These are phyloP conservation scores for Lasiodiplodia theobromae DNA, from an alignment of 2,329 filamentous ascomycete species.

Conservation along the genomic window DNA sequence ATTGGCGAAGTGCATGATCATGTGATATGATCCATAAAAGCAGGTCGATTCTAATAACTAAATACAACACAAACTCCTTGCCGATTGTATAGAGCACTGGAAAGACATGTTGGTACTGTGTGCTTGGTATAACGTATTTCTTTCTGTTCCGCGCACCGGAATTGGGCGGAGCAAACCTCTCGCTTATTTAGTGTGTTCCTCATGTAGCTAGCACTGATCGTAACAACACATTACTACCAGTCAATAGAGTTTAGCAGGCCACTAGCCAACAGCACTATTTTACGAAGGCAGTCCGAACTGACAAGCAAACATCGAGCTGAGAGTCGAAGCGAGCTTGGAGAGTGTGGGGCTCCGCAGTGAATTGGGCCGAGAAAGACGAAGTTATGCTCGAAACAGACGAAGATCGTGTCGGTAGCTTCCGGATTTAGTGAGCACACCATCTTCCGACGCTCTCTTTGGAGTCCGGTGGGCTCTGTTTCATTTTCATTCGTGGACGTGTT, in stretches of 20 bases:
- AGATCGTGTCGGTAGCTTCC: neutral
- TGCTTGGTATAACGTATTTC: too few species aligned
- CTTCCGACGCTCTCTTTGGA: neutral
- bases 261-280: too few species aligned
- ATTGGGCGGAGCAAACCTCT: neutral
- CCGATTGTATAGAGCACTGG: too few species aligned
- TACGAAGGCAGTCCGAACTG: neutral
- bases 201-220: neutral
- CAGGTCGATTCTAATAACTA: too few species aligned
- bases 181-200: neutral
- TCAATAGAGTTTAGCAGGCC: neutral
- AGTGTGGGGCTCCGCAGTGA: neutral
- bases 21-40: too few species aligned
- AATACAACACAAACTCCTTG: too few species aligned
- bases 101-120: too few species aligned
- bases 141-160: neutral
- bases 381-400: neutral
- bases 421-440: neutral
- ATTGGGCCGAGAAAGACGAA: neutral
- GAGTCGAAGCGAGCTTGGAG: neutral
- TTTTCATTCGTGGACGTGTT: constrained; percentile 6
- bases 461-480: constrained; percentile 3
- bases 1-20: too few species aligned
- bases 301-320: neutral
- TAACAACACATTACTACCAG: neutral